phyloP scores from a whole-genome alignment of 1,284 basidiomycete species.

The Apiotrichum montevideense region DNA sequence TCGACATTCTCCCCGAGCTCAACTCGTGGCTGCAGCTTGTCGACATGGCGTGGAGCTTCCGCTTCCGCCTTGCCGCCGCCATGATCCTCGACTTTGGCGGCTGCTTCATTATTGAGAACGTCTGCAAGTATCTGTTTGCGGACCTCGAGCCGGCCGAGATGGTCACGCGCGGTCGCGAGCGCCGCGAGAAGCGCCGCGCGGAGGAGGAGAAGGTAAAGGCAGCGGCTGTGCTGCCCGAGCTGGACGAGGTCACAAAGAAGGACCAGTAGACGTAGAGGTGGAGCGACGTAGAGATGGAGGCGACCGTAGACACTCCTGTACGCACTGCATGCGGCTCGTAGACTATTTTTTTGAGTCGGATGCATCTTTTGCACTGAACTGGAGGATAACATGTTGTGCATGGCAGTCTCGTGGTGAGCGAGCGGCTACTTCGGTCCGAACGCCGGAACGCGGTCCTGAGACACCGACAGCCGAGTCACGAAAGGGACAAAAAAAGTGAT shows the following conservation, averaged over 20 bases:
- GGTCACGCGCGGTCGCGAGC: conserved; percentile 73
- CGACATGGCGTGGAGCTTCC: conserved; percentile 82
- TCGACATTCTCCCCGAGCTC: conserved; percentile 88
- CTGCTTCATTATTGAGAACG: conserved; percentile 75
- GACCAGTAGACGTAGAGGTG: conserved; percentile 5
- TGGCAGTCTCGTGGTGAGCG: not conserved
- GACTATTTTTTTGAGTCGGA: too few relatives aligned
- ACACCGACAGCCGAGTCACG: too few relatives aligned
- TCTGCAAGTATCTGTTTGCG: conserved; percentile 82
- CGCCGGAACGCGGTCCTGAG: too few relatives aligned
- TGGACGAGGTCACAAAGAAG: conserved; percentile 21
- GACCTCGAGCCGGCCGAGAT: conserved; percentile 78
- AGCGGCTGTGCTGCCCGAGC: conserved; percentile 10
- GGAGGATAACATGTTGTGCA: not conserved
- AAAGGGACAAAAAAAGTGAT: too few relatives aligned
- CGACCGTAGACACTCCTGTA: too few relatives aligned
- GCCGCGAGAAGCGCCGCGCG: conserved; percentile 54
- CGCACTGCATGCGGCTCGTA: too few relatives aligned
- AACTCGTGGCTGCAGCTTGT: conserved; percentile 97
- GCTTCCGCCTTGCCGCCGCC: conserved; percentile 62
- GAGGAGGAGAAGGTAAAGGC: conserved; percentile 28
- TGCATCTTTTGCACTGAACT: too few relatives aligned
- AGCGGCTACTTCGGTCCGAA: too few relatives aligned
- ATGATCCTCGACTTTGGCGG: conserved; percentile 88
- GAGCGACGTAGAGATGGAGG: too few relatives aligned